Percentiles rank a stretch among this genome's conserved stretches.
These are phyloP conservation scores for Candida tibetensis DNA, from an alignment of 805 yeast genomes.

Conservation along the genomic window DNA sequence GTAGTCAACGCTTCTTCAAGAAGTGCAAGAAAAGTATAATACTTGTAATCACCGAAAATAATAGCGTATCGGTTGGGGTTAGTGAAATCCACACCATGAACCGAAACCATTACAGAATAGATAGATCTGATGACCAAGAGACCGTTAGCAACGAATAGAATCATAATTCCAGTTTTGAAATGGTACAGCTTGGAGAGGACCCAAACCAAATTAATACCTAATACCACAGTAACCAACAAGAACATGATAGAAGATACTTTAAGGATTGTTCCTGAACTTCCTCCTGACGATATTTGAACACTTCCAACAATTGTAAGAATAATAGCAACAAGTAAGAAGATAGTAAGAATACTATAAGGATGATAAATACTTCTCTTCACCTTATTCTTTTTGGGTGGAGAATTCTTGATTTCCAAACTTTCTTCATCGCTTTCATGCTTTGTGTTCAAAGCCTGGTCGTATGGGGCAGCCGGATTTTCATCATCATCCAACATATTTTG, in stretches of 20 bases:
- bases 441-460: neutral
- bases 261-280: neutral
- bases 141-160: neutral
- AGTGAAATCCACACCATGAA: conserved; percentile 5
- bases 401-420: neutral
- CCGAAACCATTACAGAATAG: conserved; percentile 3
- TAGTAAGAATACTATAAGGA: conserved; percentile 2
- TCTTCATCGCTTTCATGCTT: neutral
- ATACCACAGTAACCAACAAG: conserved; percentile 1
- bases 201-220: neutral
- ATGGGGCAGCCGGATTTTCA: neutral
- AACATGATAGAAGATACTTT: conserved; percentile 6
- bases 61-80: conserved; percentile 5
- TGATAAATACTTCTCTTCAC: neutral
- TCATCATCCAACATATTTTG: conserved; percentile 2
- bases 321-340: conserved; percentile 4
- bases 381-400: too few relatives aligned
- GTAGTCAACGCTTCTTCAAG: conserved; percentile 8
- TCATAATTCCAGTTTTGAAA: neutral
- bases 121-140: conserved; percentile 8
- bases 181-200: neutral
- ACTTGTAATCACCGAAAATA: conserved; percentile 10
- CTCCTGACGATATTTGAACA: neutral
- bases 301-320: conserved; percentile 5
- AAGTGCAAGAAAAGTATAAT: conserved; percentile 8